A percentile compares a stretch with the other conserved stretches of the same genome.
phyloP scores from a whole-genome alignment of 2,329 filamentous ascomycete genomes.

The Biscogniauxia marginata region DNA sequence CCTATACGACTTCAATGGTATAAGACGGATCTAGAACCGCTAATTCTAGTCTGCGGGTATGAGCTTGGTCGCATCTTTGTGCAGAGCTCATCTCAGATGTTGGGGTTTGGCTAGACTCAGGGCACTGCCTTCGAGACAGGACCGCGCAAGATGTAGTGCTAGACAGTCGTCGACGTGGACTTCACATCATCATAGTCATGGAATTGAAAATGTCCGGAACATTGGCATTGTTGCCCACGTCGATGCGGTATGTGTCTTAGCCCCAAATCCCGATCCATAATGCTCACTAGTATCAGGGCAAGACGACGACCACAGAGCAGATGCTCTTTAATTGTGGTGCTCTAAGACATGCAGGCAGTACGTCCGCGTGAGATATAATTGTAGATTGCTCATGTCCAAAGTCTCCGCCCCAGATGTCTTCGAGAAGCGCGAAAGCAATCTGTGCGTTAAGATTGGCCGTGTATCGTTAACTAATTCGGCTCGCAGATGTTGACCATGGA shows the following conservation, averaged over 20 bases:
- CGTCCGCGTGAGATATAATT: slow-evolving; percentile 24
- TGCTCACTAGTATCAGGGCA: slow-evolving; percentile 55
- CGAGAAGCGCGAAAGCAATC: background rate
- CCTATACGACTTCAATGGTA: slow-evolving; percentile 3
- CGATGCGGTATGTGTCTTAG: slow-evolving; percentile 63
- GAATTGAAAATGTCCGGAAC: slow-evolving; percentile 72
- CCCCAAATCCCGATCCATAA: background rate
- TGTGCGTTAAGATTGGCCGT: background rate
- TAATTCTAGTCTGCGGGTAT: slow-evolving; percentile 20
- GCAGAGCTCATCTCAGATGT: slow-evolving; percentile 26
- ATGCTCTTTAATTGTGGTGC: slow-evolving; percentile 97
- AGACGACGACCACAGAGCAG: slow-evolving; percentile 97
- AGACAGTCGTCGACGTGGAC: slow-evolving; percentile 19
- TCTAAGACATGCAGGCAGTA: slow-evolving; percentile 77
- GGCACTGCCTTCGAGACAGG: slow-evolving; percentile 10
- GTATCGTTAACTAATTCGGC: slow-evolving; percentile 9
- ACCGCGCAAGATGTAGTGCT: slow-evolving; percentile 4
- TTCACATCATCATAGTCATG: slow-evolving; percentile 33
- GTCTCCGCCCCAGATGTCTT: too few relatives aligned
- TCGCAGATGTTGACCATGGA: slow-evolving; percentile 83
- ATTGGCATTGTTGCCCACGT: slow-evolving; percentile 99
- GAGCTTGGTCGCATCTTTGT: slow-evolving; percentile 25
- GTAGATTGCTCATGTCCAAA: too few relatives aligned
- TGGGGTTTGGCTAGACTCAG: slow-evolving; percentile 19
- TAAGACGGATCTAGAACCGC: slow-evolving; percentile 3